Conservation (phyloP, 1,139 yeast species). For the Candida tetrigidarum region DNA sequence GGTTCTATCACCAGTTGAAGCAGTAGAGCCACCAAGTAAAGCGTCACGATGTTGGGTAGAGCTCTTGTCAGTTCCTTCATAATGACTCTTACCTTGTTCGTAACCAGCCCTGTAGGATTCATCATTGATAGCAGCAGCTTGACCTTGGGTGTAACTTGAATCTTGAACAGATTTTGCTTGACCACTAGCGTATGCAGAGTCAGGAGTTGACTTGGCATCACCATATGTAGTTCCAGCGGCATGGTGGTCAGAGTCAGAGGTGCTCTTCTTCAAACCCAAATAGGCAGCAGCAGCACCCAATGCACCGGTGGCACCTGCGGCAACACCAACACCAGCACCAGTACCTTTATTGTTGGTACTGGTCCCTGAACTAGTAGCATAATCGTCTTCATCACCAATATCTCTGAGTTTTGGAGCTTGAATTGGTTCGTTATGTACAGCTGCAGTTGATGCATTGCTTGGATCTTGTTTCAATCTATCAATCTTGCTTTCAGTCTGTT, state of each 20-base stretch:
- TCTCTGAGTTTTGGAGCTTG: conserved; percentile 16
- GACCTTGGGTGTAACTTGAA: conserved; percentile 4
- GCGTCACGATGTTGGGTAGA: conserved; percentile 6
- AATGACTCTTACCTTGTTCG: conserved; percentile 10
- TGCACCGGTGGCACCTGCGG: conserved; percentile 18
- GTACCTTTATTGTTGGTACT: conserved; percentile 14
- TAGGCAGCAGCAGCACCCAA: conserved; percentile 18
- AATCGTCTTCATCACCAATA: conserved; percentile 12
- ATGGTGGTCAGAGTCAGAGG: neutral
- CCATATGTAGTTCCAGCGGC: neutral
- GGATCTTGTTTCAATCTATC: conserved; percentile 14
- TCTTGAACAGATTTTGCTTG: neutral
- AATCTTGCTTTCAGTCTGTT: conserved; percentile 15
- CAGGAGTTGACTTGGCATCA: neutral
- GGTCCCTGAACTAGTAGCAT: conserved; percentile 6
- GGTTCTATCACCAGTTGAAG: neutral
- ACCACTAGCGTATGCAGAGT: conserved; percentile 1
- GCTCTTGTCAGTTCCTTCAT: conserved; percentile 6
- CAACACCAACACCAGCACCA: conserved; percentile 16
- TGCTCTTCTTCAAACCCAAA: conserved; percentile 12
- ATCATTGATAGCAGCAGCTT: conserved; percentile 8
- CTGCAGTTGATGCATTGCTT: conserved; percentile 20
- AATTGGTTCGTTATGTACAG: conserved; percentile 22
- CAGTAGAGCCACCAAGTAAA: too few relatives aligned
- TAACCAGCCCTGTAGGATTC: conserved; percentile 14